phyloP scores from a whole-genome alignment of 192 early-diverging fungal species.

The Nowakowskiella sp. region DNA sequence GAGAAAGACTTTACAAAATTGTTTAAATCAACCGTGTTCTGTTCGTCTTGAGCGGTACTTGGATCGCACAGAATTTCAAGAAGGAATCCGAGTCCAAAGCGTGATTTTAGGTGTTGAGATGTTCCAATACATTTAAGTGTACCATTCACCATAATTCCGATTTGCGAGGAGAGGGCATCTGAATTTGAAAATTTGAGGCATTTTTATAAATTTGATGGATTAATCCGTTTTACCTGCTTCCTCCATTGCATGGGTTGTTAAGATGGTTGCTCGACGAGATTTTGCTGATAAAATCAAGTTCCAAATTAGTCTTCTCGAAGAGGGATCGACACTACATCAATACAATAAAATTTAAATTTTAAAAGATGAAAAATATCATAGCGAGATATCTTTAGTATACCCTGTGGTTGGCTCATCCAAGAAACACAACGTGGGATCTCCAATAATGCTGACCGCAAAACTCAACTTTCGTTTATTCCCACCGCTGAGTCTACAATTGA shows the following conservation, averaged over 20 bases:
- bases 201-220: too few species aligned
- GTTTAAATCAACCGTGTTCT: background rate
- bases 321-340: conserved; percentile 19
- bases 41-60: too few species aligned
- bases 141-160: conserved; percentile 28
- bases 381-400: conserved; percentile 8
- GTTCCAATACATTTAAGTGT: conserved; percentile 8
- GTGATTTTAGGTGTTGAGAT: conserved; percentile 16
- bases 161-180: conserved; percentile 16
- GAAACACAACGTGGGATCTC: conserved; percentile 17
- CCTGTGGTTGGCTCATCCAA: conserved; percentile 1
- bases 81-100: conserved; percentile 11
- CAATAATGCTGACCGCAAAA: conserved; percentile 20
- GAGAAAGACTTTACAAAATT: conserved; percentile 3
- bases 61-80: background rate
- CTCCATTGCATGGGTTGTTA: conserved; percentile 33
- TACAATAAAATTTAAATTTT: background rate
- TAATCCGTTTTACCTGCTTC: too few species aligned
- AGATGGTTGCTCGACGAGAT: conserved; percentile 9
- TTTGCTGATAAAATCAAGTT: conserved; percentile 10
- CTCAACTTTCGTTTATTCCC: conserved; percentile 17
- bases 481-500: background rate
- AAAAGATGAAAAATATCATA: conserved; percentile 29
- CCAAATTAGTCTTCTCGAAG: conserved; percentile 20
- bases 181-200: too few species aligned